Conservation (phyloP, 768 basidiomycete genomes). For the Tremella fuciformis region DNA sequence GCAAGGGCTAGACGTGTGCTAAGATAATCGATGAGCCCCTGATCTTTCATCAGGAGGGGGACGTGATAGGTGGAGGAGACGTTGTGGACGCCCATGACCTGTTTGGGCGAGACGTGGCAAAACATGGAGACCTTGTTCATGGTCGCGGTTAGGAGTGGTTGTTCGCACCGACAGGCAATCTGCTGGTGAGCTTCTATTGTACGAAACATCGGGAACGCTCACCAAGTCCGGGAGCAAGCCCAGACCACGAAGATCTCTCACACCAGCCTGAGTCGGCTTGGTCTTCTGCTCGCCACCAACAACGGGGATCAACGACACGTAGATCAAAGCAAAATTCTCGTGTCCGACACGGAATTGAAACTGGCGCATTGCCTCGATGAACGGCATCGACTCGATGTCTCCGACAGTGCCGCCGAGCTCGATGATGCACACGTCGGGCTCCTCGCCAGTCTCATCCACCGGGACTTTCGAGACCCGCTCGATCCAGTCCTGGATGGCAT, state of each 20-base stretch:
- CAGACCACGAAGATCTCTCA: conserved; percentile 85
- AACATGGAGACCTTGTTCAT: conserved; percentile 99
- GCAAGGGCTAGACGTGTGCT: conserved; percentile 74
- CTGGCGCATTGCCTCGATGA: conserved; percentile 98
- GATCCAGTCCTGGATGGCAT: conserved; percentile 98
- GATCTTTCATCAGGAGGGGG: conserved; percentile 82
- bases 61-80: conserved; percentile 97
- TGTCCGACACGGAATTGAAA: conserved; percentile 98
- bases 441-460: conserved; percentile 86
- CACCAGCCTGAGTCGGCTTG: conserved; percentile 96
- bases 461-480: conserved; percentile 90
- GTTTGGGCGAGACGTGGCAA: conserved; percentile 83
- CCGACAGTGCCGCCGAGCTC: conserved; percentile 98
- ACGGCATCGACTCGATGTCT: conserved; percentile 97
- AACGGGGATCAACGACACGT: conserved; percentile 96
- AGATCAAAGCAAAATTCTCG: conserved; percentile 93
- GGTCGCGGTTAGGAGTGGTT: conserved; percentile 76
- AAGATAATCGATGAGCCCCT: conserved; percentile 85
- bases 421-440: conserved; percentile 94
- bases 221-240: conserved; percentile 91
- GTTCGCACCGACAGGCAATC: conserved; percentile 90
- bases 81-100: conserved; percentile 91
- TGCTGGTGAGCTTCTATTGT: conserved; percentile 43
- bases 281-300: conserved; percentile 99
- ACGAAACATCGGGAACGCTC: conserved; percentile 43